phyloP scores from a whole-genome alignment of 1,284 basidiomycete genomes.

The Ganoderma meredithae region DNA sequence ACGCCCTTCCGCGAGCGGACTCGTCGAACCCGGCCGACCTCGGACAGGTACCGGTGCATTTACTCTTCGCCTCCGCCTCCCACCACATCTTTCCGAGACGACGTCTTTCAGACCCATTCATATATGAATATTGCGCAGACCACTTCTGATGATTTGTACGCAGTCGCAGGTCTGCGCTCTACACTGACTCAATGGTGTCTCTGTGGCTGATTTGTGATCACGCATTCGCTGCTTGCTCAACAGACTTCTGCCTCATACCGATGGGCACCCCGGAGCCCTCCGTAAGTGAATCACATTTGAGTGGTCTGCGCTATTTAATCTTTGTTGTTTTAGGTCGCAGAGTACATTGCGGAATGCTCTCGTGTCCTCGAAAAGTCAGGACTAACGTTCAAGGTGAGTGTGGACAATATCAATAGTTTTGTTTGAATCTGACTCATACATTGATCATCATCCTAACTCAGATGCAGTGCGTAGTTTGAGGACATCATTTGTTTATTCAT shows the following conservation, averaged over 20 bases:
- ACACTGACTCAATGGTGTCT: background rate
- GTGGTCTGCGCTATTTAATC: background rate
- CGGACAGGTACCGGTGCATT: no score
- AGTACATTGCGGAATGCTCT: slow-evolving; percentile 82
- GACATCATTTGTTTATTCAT: slow-evolving; percentile 1
- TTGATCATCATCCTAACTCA: slow-evolving; percentile 41
- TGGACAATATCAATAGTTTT: background rate
- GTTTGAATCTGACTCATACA: background rate
- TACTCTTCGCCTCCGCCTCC: background rate
- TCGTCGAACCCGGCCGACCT: no score
- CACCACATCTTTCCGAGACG: background rate
- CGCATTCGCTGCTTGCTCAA: background rate
- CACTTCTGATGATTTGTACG: slow-evolving; percentile 57
- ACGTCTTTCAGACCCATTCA: background rate
- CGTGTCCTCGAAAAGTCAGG: slow-evolving; percentile 79
- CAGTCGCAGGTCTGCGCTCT: slow-evolving; percentile 60
- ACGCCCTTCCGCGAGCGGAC: background rate
- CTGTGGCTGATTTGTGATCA: background rate
- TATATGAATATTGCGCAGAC: background rate
- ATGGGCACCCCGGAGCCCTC: slow-evolving; percentile 79
- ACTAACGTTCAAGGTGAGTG: slow-evolving; percentile 75
- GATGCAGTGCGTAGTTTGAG: slow-evolving; percentile 72
- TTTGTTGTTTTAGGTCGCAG: slow-evolving; percentile 58
- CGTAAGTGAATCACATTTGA: slow-evolving; percentile 46
- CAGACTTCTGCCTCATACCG: slow-evolving; percentile 87